Base-by-base conservation (phyloP, 345 rosid species). In the Citrus inodora region DNA sequence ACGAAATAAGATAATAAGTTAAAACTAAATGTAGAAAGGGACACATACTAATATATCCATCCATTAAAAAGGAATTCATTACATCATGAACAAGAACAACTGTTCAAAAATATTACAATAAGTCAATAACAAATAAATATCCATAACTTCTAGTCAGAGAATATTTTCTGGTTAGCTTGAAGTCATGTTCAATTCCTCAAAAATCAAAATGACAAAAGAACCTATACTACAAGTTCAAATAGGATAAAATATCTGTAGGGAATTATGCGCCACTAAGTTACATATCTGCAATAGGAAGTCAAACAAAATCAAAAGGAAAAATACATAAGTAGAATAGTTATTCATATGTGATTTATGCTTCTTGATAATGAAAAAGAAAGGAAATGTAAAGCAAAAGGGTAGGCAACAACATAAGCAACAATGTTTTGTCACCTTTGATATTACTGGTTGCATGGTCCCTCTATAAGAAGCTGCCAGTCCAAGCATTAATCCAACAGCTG, bases 381-480 rank as follows among this genome's bases (percentile, higher is more conserved):
- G n/a, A 69, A n/a, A 22, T 42, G 17, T 48, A 38, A 74, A 55
- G 65, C 33, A 70, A 33, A 75, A 21, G 38, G 19, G 28, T 32
- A 27, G 66, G 75, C 71, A n/a, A 78, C 59, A 53, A 76, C 25
- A 32, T 55, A 32, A 71, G 64, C 14, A 62, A 37, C 78, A 64
- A 53, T 37, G 4, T 32, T 56, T 28, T 24, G 19, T 81, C 76
- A 92, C 99, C 97, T 95, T 95, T 46, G 94, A 87, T 84, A 95
- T 88, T 71, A 91, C 91, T 46, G 98, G 97, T 79, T 95, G 92
- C 99, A 95, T 93, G 5, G 99, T 91, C 75, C 98, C 94, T 80
- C 93, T 87, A 77, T 95, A 91, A 69, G 99, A 92, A 82, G 97
- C 96, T 75, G 98, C 97, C 83, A 95, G 91, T 77, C 99, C 99